These are phyloP conservation scores for Pestalotiopsis sp. DNA, from an alignment of 2,329 filamentous ascomycete species.

Conservation along the genomic window DNA sequence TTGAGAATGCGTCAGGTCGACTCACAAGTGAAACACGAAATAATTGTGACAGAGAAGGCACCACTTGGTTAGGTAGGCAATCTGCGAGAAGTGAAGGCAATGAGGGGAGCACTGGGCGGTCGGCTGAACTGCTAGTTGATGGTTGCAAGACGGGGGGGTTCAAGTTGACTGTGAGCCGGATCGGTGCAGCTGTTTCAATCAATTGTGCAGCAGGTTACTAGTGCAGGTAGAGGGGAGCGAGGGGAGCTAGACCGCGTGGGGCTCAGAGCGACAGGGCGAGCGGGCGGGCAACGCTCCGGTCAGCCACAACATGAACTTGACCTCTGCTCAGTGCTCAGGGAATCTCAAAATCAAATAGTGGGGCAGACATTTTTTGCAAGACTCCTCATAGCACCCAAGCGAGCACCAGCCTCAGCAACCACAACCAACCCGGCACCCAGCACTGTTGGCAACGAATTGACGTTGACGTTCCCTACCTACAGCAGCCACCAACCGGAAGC, in stretches of 20 bases:
- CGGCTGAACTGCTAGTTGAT: neutral
- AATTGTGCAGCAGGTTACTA: conserved; percentile 7
- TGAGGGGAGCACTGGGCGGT: neutral
- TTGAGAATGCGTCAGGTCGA: neutral
- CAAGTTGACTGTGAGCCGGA: neutral
- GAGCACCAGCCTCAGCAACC: neutral
- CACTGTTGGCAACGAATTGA: neutral
- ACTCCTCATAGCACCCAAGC: too few species aligned
- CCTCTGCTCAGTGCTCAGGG: neutral
- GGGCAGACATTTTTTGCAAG: neutral
- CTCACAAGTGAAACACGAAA: neutral
- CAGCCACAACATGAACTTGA: neutral
- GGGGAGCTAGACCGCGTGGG: neutral
- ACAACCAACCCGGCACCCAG: neutral
- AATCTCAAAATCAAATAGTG: neutral
- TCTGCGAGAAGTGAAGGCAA: neutral
- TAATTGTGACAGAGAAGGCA: neutral
- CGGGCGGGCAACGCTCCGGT: neutral
- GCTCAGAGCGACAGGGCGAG: neutral
- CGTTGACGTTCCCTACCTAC: neutral
- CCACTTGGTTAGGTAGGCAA: neutral
- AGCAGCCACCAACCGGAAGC: neutral
- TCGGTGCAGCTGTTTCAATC: conserved; percentile 1
- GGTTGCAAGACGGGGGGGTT: neutral
- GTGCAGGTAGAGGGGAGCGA: neutral